Base-by-base conservation (phyloP, 2,329 filamentous ascomycete genomes). In the Calonectria multiphialidica region DNA sequence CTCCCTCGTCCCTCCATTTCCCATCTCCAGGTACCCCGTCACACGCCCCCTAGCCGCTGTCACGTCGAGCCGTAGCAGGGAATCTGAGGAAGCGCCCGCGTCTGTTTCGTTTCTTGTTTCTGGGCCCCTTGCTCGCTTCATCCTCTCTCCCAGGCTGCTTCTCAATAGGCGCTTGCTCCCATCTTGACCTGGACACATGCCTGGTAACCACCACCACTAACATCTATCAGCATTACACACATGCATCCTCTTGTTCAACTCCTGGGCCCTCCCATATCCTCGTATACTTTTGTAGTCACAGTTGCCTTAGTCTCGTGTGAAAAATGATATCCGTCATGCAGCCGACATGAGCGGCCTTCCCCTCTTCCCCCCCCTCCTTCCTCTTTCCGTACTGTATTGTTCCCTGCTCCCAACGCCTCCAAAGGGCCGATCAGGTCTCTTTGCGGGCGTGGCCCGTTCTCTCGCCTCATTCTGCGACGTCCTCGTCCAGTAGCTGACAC, bases 61-160 rank as follows among this genome's bases (percentile, higher is more conserved):
- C 72, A 75, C 67, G 75, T 69, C 75, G 37, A 28, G 68, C 66
- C 42, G 50, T 40, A 47, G 66, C 71, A 71, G 75, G 71, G 72
- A 50, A 72, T 64, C 59, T 25, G 53, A 65, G 70, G 77, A 79
- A 77, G 77, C 77, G 77, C 77, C 72, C 64, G 77, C 77, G 77
- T 65, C 77, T 79, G 77, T 79, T 79, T 79, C 77, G 77, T 79
- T 79, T 79, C 71, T 73, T 76, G 77, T 77, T 79, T 77, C 71
- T 72, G 65, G 64, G 62, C 33, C 77, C 69, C 77, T 74, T 62
- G 66, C 74, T 69, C 70, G 3, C 70, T 33, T 74, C 66, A 64
- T 69, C 23, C 61, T 42, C 35, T 70, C 50, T 59, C 63, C 64
- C 70, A 59, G 63, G 67, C 66, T 68, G 61, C 70, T 65, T 37